phyloP scores from a whole-genome alignment of 371 early-diverging fungal genomes.

The Mucor velutinosus region DNA sequence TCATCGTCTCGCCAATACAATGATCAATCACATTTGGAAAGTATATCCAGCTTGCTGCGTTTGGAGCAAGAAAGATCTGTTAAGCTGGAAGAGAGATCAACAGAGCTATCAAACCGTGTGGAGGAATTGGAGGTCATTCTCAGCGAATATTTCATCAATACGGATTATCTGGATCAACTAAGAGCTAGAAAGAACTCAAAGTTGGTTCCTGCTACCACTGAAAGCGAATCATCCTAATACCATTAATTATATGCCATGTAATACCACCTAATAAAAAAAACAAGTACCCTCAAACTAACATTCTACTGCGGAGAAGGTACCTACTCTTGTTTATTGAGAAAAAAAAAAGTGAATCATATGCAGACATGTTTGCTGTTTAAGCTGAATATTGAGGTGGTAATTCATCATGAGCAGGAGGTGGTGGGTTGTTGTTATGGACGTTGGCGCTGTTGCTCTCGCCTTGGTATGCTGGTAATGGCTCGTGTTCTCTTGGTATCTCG shows the following conservation, averaged over 20 bases:
- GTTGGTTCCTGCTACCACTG: background rate
- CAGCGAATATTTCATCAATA: constrained; percentile 44
- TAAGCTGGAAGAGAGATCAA: background rate
- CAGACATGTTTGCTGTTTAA: background rate
- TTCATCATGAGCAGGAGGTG: constrained; percentile 5
- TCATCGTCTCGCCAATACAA: background rate
- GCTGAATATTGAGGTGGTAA: constrained; percentile 18
- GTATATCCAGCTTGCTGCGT: background rate
- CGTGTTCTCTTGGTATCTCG: constrained; percentile 39
- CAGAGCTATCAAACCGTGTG: constrained; percentile 31
- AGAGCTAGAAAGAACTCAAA: constrained; percentile 15
- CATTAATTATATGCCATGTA: background rate
- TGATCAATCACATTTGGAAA: background rate
- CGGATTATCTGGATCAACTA: constrained; percentile 36
- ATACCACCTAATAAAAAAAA: background rate
- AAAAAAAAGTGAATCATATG: too few relatives aligned
- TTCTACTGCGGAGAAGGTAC: background rate
- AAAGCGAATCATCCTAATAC: background rate
- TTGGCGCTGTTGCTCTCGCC: background rate
- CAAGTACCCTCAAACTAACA: background rate
- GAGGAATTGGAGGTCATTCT: constrained; percentile 41
- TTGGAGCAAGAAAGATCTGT: constrained; percentile 1
- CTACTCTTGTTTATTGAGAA: background rate
- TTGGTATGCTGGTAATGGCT: constrained; percentile 42
- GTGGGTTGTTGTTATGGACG: background rate